phyloP scores from a whole-genome alignment of 495 filamentous ascomycete genomes.

The Neurospora tetraspora region DNA sequence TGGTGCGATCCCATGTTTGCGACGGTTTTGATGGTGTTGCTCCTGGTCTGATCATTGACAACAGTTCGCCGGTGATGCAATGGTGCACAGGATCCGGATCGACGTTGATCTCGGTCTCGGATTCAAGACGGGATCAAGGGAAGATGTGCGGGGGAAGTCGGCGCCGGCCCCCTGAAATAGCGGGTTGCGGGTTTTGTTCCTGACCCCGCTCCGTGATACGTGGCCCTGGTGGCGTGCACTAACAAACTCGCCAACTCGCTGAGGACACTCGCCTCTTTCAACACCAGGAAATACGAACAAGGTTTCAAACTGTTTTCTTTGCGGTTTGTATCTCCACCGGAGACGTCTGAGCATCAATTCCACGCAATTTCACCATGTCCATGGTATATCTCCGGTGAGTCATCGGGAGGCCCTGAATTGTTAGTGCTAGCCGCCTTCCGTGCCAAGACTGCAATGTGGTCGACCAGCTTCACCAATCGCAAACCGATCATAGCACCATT shows the following conservation, averaged over 20 bases:
- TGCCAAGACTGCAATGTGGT: background rate
- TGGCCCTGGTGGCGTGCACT: background rate
- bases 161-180: background rate
- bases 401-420: background rate
- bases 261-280: background rate
- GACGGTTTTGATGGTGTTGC: background rate
- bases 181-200: background rate
- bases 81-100: background rate
- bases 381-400: background rate
- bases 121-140: background rate
- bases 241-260: background rate
- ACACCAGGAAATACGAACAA: accelerated
- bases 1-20: conserved; percentile 1
- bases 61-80: too few relatives aligned
- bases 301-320: background rate
- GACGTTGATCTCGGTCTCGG: background rate
- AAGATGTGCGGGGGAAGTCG: background rate
- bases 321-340: background rate
- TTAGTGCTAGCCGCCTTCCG: background rate
- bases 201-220: background rate
- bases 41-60: too few relatives aligned
- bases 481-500: too few relatives aligned
- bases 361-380: background rate
- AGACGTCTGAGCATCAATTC: background rate
- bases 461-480: too few relatives aligned